Evolutionary conservation across 345 rosid species (phyloP).

Genomic region (Populus pruinosa): DNA sequence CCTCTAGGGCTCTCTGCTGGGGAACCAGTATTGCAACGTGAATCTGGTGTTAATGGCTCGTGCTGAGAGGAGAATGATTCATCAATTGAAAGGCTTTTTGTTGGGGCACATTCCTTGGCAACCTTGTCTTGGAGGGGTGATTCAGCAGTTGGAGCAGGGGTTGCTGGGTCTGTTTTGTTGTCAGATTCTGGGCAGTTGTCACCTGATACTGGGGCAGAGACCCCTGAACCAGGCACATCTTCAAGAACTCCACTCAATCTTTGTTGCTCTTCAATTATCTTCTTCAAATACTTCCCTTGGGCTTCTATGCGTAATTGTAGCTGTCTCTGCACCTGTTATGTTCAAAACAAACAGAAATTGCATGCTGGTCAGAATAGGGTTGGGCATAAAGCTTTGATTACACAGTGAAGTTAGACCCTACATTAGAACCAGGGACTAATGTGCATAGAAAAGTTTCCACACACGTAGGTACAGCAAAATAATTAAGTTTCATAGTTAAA

Average conservation of each 20-base stretch:
- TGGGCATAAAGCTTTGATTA: not conserved
- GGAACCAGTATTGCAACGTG: conserved; percentile 56
- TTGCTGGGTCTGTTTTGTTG: conserved; percentile 75
- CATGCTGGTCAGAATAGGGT: not conserved
- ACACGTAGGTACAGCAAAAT: not conserved
- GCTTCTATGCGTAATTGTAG: conserved; percentile 96
- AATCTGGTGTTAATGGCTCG: conserved; percentile 88
- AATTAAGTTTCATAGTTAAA: not conserved
- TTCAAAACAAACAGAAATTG: conserved; percentile 8
- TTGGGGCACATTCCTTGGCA: conserved; percentile 53
- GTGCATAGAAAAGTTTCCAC: not conserved
- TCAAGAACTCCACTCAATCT: conserved; percentile 68
- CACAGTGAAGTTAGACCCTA: not conserved
- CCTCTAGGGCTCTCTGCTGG: conserved; percentile 55
- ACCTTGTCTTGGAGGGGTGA: conserved; percentile 65
- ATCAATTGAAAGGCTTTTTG: conserved; percentile 76
- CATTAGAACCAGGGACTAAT: not conserved
- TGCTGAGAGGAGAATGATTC: conserved; percentile 80
- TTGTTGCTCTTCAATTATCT: conserved; percentile 98
- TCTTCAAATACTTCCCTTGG: conserved; percentile 93
- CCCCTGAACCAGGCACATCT: conserved; percentile 46
- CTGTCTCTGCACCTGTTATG: conserved; percentile 89
- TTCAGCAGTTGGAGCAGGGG: conserved; percentile 86
- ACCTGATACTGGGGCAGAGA: conserved; percentile 40
- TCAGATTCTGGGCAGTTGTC: conserved; percentile 54